A percentile compares a stretch with the other conserved stretches of the same genome.
Conservation (phyloP, 176 grass and related monocot species). For the Paspalum notatum region DNA sequence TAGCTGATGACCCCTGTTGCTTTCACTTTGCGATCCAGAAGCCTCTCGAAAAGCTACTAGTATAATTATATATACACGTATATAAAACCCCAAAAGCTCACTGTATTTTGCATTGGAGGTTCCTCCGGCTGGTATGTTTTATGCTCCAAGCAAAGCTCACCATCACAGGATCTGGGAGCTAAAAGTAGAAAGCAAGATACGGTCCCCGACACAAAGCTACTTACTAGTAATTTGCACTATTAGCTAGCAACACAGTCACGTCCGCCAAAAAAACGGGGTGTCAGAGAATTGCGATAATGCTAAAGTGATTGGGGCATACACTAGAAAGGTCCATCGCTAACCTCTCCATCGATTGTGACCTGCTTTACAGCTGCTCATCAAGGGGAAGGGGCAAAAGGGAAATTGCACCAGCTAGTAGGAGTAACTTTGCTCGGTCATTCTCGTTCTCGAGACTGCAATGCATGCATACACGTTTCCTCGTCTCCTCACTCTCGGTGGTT, state of each 20-base stretch:
- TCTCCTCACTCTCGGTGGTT: constrained; percentile 3
- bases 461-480: constrained; percentile 31
- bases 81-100: background rate
- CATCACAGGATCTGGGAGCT: constrained; percentile 11
- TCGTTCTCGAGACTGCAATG: background rate
- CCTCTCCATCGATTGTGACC: background rate
- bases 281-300: background rate
- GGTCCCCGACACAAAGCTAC: constrained; percentile 16
- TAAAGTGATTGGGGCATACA: background rate
- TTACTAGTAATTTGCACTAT: background rate
- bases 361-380: constrained; percentile 22
- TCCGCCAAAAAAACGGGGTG: constrained; percentile 27
- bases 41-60: background rate
- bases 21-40: constrained; percentile 41
- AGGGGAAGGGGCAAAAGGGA: constrained; percentile 20
- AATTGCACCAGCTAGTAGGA: constrained; percentile 3
- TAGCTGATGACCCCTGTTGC: background rate
- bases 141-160: constrained; percentile 44
- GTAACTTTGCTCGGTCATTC: constrained; percentile 16
- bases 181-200: constrained; percentile 60
- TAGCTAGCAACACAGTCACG: constrained; percentile 18
- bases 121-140: background rate
- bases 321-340: constrained; percentile 22
- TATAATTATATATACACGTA: background rate
- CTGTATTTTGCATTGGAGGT: constrained; percentile 28